Evolutionary conservation across 192 early-diverging fungal species (phyloP), one percentile per base, ranked within the genome.

Genomic region (Linderina pennispora): DNA sequence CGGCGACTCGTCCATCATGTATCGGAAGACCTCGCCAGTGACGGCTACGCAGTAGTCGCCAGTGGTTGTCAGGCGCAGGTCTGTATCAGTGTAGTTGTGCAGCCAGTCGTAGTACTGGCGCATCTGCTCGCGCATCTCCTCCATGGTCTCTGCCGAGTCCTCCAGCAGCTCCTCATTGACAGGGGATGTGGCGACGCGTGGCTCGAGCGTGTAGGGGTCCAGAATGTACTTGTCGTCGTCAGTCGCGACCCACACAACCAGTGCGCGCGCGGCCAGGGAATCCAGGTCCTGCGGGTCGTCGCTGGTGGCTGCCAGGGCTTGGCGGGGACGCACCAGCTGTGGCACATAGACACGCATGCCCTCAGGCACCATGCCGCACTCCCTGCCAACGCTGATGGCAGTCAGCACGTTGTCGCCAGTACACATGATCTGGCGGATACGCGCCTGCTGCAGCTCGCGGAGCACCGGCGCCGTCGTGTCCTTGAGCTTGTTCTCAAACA

Each of bases 401-500:
- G 97, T 99, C 16, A 97, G 69, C 17, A 98, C 82, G 62, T 98
- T 99, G 58, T 99, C 97, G 15, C 93, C 91, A 0, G 97, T 98
- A 54, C 95, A 98, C 97, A 99, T 99, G 33, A 97, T 83, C 70
- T 91, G 89, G 21, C 93, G 77, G 43, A 99, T 94, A 15, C 79
- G 75, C 9, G 97, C 97, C 18, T 77, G 76, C 19, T 80, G 67
- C 16, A 99, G 75, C 22, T 80, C 81, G 23, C 83, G 74, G 7
- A 99, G 75, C 3, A 92, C 87, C 3, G 79, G 67, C 11, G 81
- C 67, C 0, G 94, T 93, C 3, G 83, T 84, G 3, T 88, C 81
- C 53, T 99, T 99, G 19, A 98, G 65, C 76, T 94, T 98, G 80
- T 99, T 99, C 57, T 99, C 97, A 80, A 99, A 99, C 18, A 99